These are phyloP conservation scores for Amylocarpus encephaloides DNA, from an alignment of 2,329 filamentous ascomycete genomes.

Conservation along the genomic window DNA sequence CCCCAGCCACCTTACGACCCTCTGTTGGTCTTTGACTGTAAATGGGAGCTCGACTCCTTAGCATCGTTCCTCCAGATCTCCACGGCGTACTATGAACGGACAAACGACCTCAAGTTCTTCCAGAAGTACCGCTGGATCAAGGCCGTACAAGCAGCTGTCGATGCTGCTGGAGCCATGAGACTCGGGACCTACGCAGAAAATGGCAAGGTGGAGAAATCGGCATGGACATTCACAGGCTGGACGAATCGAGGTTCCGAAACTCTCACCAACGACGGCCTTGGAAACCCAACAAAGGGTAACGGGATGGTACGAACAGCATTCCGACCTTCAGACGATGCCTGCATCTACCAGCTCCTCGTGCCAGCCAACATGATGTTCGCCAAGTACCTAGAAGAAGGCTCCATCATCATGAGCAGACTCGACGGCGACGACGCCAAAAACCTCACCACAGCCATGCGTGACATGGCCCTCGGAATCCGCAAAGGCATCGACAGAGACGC, in stretches of 20 bases:
- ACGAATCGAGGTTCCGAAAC: slow-evolving; percentile 77
- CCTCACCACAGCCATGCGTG: slow-evolving; percentile 48
- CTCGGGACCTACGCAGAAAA: slow-evolving; percentile 63
- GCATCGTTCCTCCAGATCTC: slow-evolving; percentile 78
- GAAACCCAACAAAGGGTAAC: slow-evolving; percentile 70
- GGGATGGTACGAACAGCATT: slow-evolving; percentile 84
- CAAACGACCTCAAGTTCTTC: slow-evolving; percentile 67
- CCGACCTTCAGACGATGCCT: slow-evolving; percentile 82
- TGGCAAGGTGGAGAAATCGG: slow-evolving; percentile 48
- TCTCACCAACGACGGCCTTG: slow-evolving; percentile 67
- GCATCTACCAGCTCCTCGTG: slow-evolving; percentile 75
- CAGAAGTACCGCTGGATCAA: slow-evolving; percentile 64
- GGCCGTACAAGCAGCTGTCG: slow-evolving; percentile 64
- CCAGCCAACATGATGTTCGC: slow-evolving; percentile 84
- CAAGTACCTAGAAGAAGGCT: slow-evolving; percentile 49
- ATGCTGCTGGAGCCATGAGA: slow-evolving; percentile 63
- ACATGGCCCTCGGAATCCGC: slow-evolving; percentile 56
- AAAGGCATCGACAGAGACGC: slow-evolving; percentile 65
- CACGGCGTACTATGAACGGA: slow-evolving; percentile 70
- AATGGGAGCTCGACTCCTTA: slow-evolving; percentile 89
- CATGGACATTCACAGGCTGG: slow-evolving; percentile 71
- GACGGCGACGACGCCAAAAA: slow-evolving; percentile 38
- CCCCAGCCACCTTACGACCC: slow-evolving; percentile 65
- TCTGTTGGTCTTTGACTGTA: slow-evolving; percentile 82
- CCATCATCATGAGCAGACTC: slow-evolving; percentile 46